Base-by-base conservation (phyloP, 164 flowering plant species). In the Kalanchoe fedtschenkoi region DNA sequence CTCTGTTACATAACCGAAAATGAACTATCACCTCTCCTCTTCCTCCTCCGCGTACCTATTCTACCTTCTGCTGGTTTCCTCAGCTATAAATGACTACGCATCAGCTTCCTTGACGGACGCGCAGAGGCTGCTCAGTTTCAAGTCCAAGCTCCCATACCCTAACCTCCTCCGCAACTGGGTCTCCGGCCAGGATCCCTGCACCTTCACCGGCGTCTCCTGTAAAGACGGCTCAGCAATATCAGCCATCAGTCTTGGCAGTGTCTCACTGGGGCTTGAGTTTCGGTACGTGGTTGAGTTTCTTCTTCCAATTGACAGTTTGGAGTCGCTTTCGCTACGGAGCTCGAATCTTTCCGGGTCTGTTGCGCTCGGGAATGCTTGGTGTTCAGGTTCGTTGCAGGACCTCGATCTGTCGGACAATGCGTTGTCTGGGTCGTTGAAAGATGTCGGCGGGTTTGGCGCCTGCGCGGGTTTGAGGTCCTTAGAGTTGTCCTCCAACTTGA, bases 401-500 rank as follows among this genome's bases (percentile, higher is more conserved):
- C 28, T 90, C 60, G 97, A 93, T 83, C 97, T 93, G 24, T 70
- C 91, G 15, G 64, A 58, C 1, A 90, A 90, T 68, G 9, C 43
- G 14, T 33, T 93, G 16, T 72, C 82, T 10, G 95, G 96, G 2
- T 67, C 84, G 2, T 1, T 85, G 33, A 63, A 80, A 2, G 78
- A 69, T 62, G 29, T 87, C n/a, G 62, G 78, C 10, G 43, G 30
- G 58, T 64, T 86, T 38, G 61, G 66, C 15, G 62, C 80, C 4
- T 93, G 98, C 66, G 58, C 77, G 1, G 53, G 59, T 21, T 46
- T 91, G 69, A 71, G 62, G 15, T 68, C 65, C 14, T 68, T 91
- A 8, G 86, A 91, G 32, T 72, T 91, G 9, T 89, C 96, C 1
- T 8, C 37, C 32, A 91, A 89, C 69, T 33, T 9, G 0, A 38